phyloP scores from a whole-genome alignment of 495 filamentous ascomycete genomes.

The Cercophora scortea region DNA sequence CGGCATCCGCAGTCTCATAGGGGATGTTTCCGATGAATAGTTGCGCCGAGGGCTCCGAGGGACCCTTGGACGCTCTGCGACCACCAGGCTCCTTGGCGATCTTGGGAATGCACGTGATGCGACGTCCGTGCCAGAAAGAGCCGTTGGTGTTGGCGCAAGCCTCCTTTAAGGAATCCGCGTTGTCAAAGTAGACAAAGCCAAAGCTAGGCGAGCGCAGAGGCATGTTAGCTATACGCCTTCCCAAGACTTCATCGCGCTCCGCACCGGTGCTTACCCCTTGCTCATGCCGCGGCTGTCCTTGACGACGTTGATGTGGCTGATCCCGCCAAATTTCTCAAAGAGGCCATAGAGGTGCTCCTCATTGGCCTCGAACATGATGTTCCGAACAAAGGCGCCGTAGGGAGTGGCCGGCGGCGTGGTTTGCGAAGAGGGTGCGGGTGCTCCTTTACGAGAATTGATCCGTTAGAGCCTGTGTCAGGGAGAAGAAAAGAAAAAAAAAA shows the following conservation, averaged over 20 bases:
- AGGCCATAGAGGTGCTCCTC: conserved; percentile 60
- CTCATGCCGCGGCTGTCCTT: conserved; percentile 69
- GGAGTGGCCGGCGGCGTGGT: neutral
- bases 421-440: neutral
- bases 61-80: neutral
- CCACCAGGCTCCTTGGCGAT: neutral
- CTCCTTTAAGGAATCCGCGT: conserved; percentile 42
- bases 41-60: conserved; percentile 47
- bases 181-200: conserved; percentile 65
- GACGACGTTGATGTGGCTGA: conserved; percentile 49
- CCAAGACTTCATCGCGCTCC: neutral
- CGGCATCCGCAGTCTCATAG: conserved; percentile 81
- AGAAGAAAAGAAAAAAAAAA: neutral
- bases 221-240: conserved; percentile 16
- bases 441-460: too few relatives aligned
- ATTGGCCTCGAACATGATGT: conserved; percentile 78
- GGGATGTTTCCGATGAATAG: conserved; percentile 87
- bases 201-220: conserved; percentile 45
- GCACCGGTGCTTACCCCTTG: conserved; percentile 62
- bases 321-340: conserved; percentile 57
- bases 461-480: too few relatives aligned
- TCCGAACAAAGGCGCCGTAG: conserved; percentile 58
- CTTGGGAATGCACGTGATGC: conserved; percentile 48
- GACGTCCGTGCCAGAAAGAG: conserved; percentile 72
- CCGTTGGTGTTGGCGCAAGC: conserved; percentile 61